Percentiles rank a stretch among this genome's conserved stretches.
These are phyloP conservation scores for Steccherinum ochraceum DNA, from an alignment of 768 basidiomycete genomes.

Conservation along the genomic window DNA sequence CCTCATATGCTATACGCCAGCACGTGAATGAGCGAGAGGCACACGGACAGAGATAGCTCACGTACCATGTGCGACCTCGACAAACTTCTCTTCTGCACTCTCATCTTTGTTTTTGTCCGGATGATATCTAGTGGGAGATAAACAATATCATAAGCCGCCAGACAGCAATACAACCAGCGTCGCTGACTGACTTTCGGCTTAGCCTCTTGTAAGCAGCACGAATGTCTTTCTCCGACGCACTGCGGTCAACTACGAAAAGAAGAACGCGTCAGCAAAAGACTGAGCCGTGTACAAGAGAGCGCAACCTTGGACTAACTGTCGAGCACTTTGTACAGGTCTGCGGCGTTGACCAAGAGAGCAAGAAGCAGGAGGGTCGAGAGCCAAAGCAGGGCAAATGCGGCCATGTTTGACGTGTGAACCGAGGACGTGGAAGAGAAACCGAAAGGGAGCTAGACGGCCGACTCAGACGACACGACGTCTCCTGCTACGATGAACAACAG, in stretches of 20 bases:
- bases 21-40: slow-evolving; percentile 2
- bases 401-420: too few species aligned
- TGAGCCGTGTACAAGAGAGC: slow-evolving; percentile 16
- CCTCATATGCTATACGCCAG: slow-evolving; percentile 91
- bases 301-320: slow-evolving; percentile 57
- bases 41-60: slow-evolving; percentile 3
- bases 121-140: slow-evolving; percentile 40
- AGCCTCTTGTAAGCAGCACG: slow-evolving; percentile 88
- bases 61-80: slow-evolving; percentile 85
- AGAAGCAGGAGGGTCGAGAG: slow-evolving; percentile 27
- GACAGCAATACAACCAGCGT: neutral
- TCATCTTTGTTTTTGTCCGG: slow-evolving; percentile 94
- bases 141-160: neutral
- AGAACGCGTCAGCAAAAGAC: slow-evolving; percentile 18
- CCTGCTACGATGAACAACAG: too few species aligned
- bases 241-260: slow-evolving; percentile 47
- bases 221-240: slow-evolving; percentile 85
- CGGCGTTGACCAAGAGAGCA: slow-evolving; percentile 37
- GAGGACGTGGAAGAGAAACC: too few species aligned
- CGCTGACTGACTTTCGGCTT: slow-evolving; percentile 54
- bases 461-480: too few species aligned
- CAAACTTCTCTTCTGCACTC: slow-evolving; percentile 78
- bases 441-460: too few species aligned
- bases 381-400: slow-evolving; percentile 18
- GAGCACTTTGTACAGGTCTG: slow-evolving; percentile 77